Evolutionary conservation across 352 stramenopile species (phyloP), one percentile per base, ranked within the genome.

Genomic region (Globisporangium megalacanthum): DNA sequence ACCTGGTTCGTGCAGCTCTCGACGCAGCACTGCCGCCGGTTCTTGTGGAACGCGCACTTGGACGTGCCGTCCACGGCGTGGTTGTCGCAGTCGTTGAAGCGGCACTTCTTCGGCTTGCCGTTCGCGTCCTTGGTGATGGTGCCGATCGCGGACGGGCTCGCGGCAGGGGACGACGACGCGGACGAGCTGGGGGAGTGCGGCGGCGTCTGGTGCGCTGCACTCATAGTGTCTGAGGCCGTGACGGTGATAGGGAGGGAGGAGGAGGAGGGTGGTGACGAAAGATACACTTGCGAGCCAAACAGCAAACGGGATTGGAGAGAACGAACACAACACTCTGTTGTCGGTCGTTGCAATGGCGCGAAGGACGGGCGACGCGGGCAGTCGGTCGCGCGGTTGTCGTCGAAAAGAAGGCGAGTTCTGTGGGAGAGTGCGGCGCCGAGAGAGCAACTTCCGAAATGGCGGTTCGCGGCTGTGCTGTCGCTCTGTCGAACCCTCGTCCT

Each of bases 21-120:
- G 19, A 89, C 77, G 66, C 76, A 88, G 66, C 82, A 92, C 56
- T 89, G 77, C 35, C 79, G 76, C 51, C 82, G 77, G 61, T 92
- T 92, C 68, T 90, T 89, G 69, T 92, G 82, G 64, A 90, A 89
- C 31, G 79, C 69, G 65, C 82, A 92, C 62, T 89, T 89, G 74
- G 68, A 72, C 9, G 79, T 88, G 65, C 79, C 82, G 56, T 88
- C 74, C 46, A 87, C 72, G 4, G 76, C 75, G 25, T 80, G 62
- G 66, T 88, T 89, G 58, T 85, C 79, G 62, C 82, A 92, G 61
- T 89, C 77, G 47, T 92, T 92, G 60, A 92, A 92, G 58, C 76
- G 72, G 62, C 82, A 92, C 64, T 87, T 89, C 54, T 71, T 71
- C 53, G 68, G 61, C 53, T 83, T 77, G 57, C 62, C 72, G 33